Conservation (phyloP, 1,139 yeast genomes). For the Yamadazyma sp. region DNA sequence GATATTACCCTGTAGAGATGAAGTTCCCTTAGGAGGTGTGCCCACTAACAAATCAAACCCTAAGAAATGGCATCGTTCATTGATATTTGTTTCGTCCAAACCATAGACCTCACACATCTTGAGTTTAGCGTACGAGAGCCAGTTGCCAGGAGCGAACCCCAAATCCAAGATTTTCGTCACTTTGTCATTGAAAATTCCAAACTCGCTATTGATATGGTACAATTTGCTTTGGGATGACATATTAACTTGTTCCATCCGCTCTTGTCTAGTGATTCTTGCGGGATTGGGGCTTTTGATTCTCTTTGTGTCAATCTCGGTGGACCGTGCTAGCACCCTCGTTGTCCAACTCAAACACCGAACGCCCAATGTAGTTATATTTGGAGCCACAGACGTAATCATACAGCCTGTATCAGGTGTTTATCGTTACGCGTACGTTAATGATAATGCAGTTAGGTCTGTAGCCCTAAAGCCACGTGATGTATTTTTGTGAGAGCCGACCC, state of each 20-base stretch:
- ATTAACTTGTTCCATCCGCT: slow-evolving; percentile 25
- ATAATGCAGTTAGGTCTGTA: too few relatives aligned
- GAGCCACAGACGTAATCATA: not conserved
- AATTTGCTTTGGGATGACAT: slow-evolving; percentile 27
- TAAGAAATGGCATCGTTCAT: slow-evolving; percentile 61
- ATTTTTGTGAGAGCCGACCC: too few relatives aligned
- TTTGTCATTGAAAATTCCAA: slow-evolving; percentile 23
- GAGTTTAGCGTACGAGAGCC: slow-evolving; percentile 75
- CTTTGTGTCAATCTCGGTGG: slow-evolving; percentile 1
- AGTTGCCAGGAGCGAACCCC: slow-evolving; percentile 96
- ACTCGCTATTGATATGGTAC: slow-evolving; percentile 29
- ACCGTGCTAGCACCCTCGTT: slow-evolving; percentile 1
- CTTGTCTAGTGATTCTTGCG: slow-evolving; percentile 21
- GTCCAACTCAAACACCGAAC: not conserved
- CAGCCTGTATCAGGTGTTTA: too few relatives aligned
- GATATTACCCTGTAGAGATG: slow-evolving; percentile 84
- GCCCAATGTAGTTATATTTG: not conserved
- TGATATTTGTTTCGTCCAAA: slow-evolving; percentile 47
- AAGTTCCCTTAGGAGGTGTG: slow-evolving; percentile 77
- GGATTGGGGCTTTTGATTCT: slow-evolving; percentile 3
- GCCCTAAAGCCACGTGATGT: too few relatives aligned
- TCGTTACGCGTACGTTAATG: too few relatives aligned
- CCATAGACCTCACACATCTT: slow-evolving; percentile 29
- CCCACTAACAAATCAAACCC: slow-evolving; percentile 86
- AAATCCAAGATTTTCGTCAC: slow-evolving; percentile 37